Conservation (phyloP, 2,329 filamentous ascomycete species). For the Aschersonia sp. region DNA sequence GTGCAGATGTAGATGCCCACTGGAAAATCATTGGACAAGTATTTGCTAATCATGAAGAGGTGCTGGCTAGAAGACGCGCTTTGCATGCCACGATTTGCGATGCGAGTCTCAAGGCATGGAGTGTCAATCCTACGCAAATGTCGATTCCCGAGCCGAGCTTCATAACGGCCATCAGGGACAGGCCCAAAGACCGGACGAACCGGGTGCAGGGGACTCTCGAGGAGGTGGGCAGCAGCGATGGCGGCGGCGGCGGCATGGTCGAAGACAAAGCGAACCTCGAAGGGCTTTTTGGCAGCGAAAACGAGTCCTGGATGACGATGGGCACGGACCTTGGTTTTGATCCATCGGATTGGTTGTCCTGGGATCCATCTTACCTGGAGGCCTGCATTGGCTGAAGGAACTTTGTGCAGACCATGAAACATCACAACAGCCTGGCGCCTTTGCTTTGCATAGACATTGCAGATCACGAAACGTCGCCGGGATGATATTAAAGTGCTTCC, state of each 20-base stretch:
- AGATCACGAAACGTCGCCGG: no score
- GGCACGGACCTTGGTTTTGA: constrained; percentile 7
- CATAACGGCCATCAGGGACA: constrained; percentile 9
- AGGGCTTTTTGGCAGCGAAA: not conserved
- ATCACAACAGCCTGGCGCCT: no score
- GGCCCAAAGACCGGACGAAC: not conserved
- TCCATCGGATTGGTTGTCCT: constrained; percentile 11
- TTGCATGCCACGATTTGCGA: constrained; percentile 14
- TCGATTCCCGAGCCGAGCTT: constrained; percentile 8
- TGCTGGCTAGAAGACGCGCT: constrained; percentile 12
- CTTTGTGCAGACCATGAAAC: not conserved
- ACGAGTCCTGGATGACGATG: not conserved
- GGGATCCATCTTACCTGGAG: constrained; percentile 10
- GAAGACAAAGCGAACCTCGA: not conserved
- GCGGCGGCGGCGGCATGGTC: not conserved
- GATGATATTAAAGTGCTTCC: no score
- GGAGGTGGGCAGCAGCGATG: not conserved
- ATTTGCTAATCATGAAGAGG: constrained; percentile 14
- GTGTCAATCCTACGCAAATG: constrained; percentile 6
- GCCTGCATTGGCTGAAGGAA: not conserved
- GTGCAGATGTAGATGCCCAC: constrained; percentile 5
- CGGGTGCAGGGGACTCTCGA: not conserved
- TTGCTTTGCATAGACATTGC: no score
- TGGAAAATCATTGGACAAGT: constrained; percentile 14
- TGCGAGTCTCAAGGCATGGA: constrained; percentile 19